These are phyloP conservation scores for Aspergillus fructus DNA, from an alignment of 2,329 filamentous ascomycete species.

Conservation along the genomic window DNA sequence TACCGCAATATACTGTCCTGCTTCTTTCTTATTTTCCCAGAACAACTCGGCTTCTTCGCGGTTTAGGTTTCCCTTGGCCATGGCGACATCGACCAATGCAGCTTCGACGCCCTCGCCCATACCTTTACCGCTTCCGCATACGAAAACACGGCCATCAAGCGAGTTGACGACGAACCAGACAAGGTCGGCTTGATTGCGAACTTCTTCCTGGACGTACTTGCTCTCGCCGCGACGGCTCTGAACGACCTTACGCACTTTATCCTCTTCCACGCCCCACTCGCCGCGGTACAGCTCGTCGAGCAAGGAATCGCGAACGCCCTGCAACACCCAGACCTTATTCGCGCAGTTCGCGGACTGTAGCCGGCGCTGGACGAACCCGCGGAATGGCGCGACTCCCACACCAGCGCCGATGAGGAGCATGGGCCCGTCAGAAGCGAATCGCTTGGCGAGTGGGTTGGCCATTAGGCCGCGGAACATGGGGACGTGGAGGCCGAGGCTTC, in stretches of 20 bases:
- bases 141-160: slow-evolving; percentile 92
- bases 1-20: slow-evolving; percentile 84
- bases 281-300: slow-evolving; percentile 96
- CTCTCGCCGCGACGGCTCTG: slow-evolving; percentile 74
- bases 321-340: slow-evolving; percentile 96
- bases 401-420: slow-evolving; percentile 98
- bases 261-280: slow-evolving; percentile 92
- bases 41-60: slow-evolving; percentile 79
- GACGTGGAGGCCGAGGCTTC: slow-evolving; percentile 66
- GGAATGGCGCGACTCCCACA: slow-evolving; percentile 95
- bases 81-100: slow-evolving; percentile 84
- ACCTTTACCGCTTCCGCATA: slow-evolving; percentile 90
- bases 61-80: slow-evolving; percentile 86
- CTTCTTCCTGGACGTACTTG: slow-evolving; percentile 95
- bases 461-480: slow-evolving; percentile 99
- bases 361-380: slow-evolving; percentile 92
- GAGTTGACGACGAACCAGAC: slow-evolving; percentile 98
- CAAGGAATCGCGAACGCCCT: slow-evolving; percentile 89
- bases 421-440: slow-evolving; percentile 90
- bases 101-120: slow-evolving; percentile 97
- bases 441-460: slow-evolving; percentile 89
- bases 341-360: slow-evolving; percentile 93
- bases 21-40: slow-evolving; percentile 88
- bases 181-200: slow-evolving; percentile 85
- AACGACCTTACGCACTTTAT: slow-evolving; percentile 78